A percentile compares a stretch with the other conserved stretches of the same genome.
These are phyloP conservation scores for Tulasnella sp. DNA, from an alignment of 768 basidiomycete species.

Conservation along the genomic window DNA sequence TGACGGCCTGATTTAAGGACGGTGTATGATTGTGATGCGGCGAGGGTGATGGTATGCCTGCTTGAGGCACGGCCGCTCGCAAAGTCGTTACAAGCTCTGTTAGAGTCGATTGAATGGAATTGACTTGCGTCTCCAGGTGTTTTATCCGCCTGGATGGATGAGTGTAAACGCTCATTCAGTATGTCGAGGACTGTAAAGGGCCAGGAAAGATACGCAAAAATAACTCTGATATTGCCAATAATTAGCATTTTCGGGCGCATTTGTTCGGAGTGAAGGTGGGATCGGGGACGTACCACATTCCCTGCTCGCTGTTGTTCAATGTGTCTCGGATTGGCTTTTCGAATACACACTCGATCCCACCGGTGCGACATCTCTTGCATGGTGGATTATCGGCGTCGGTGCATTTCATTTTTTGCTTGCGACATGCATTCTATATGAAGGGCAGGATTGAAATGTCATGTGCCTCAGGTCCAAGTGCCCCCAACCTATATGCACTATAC, in stretches of 20 bases:
- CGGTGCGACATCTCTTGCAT: slow-evolving; percentile 85
- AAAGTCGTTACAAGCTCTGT: slow-evolving; percentile 70
- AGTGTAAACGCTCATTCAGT: slow-evolving; percentile 19
- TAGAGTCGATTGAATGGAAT: slow-evolving; percentile 68
- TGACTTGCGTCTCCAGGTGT: slow-evolving; percentile 75
- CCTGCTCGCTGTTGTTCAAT: slow-evolving; percentile 78
- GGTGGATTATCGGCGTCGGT: slow-evolving; percentile 94
- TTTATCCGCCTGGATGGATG: slow-evolving; percentile 76
- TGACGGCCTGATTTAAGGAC: neutral
- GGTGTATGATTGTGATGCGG: slow-evolving; percentile 2
- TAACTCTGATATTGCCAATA: neutral
- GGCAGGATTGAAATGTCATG: slow-evolving; percentile 19
- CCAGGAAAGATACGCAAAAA: neutral
- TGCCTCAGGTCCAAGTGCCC: neutral
- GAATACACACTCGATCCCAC: slow-evolving; percentile 84
- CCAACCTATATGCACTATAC: neutral
- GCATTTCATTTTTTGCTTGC: slow-evolving; percentile 96
- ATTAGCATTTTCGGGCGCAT: neutral
- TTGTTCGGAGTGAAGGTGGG: neutral
- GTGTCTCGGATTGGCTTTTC: slow-evolving; percentile 87
- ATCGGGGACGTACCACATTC: slow-evolving; percentile 56
- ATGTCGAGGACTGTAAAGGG: neutral
- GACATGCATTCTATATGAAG: slow-evolving; percentile 68
- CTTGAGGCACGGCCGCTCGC: slow-evolving; percentile 29
- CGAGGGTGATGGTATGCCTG: neutral